phyloP scores from a whole-genome alignment of 2,329 filamentous ascomycete genomes.

The Dendryphion nanum region DNA sequence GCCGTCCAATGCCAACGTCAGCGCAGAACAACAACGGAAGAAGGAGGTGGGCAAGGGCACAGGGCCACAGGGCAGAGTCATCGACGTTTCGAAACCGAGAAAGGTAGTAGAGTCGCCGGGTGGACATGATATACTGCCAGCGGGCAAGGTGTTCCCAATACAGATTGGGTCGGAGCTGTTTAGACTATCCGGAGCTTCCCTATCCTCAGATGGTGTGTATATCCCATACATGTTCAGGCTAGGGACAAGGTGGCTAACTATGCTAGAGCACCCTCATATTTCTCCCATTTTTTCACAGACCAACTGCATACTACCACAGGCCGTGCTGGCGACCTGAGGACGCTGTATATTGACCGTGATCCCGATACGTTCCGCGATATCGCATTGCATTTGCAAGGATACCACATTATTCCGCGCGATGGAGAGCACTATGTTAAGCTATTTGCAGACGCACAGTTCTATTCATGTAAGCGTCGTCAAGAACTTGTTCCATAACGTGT shows the following conservation, averaged over 20 bases:
- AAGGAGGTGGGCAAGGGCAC: constrained; percentile 32
- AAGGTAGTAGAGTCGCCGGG: constrained; percentile 25
- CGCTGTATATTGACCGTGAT: constrained; percentile 93
- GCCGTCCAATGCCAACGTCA: constrained; percentile 10
- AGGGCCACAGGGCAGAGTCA: constrained; percentile 31
- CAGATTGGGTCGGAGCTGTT: constrained; percentile 70
- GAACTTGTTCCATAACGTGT: constrained; percentile 1
- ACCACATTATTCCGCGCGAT: constrained; percentile 79
- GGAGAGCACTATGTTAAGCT: constrained; percentile 86
- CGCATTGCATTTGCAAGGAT: constrained; percentile 83
- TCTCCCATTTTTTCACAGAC: constrained; percentile 88
- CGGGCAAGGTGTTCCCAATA: constrained; percentile 70
- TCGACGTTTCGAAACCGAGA: constrained; percentile 32
- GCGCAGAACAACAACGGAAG: constrained; percentile 16
- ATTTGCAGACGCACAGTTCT: constrained; percentile 94
- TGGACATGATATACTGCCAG: constrained; percentile 55
- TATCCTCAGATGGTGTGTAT: constrained; percentile 67
- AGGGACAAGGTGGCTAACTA: constrained; percentile 43
- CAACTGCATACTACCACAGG: constrained; percentile 68
- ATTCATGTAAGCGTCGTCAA: constrained; percentile 61
- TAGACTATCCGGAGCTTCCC: constrained; percentile 65
- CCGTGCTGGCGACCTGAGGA: constrained; percentile 63
- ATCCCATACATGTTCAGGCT: background rate
- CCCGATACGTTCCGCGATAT: constrained; percentile 87
- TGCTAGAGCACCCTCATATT: constrained; percentile 85